Conservation (phyloP, 2,329 filamentous ascomycete species). For the Claviceps sp. region DNA sequence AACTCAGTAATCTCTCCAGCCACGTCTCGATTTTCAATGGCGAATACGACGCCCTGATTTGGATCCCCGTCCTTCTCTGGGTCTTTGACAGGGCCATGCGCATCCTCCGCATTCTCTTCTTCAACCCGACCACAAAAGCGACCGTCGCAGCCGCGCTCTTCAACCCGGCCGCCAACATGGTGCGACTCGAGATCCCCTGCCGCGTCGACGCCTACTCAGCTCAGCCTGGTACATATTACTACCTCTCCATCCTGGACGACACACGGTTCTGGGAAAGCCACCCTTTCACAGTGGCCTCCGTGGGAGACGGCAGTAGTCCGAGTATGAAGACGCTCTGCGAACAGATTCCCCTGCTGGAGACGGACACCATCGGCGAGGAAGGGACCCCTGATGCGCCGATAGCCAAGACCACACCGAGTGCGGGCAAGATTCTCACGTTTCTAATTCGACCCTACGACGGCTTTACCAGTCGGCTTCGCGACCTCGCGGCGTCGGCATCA, state of each 20-base stretch:
- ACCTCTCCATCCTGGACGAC: slow-evolving; percentile 28
- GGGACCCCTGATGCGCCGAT: neutral
- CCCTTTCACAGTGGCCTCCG: slow-evolving; percentile 32
- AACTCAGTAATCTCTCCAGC: slow-evolving; percentile 9
- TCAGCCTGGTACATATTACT: slow-evolving; percentile 30
- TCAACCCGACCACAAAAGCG: slow-evolving; percentile 25
- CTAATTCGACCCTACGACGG: slow-evolving; percentile 32
- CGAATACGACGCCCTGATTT: slow-evolving; percentile 35
- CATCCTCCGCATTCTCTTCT: slow-evolving; percentile 25
- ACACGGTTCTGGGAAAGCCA: slow-evolving; percentile 34
- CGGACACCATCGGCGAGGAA: neutral
- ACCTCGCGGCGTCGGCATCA: slow-evolving; percentile 14
- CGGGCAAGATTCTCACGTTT: slow-evolving; percentile 21
- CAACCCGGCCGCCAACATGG: slow-evolving; percentile 25
- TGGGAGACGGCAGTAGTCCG: slow-evolving; percentile 8
- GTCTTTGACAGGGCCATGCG: slow-evolving; percentile 33
- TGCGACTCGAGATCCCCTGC: slow-evolving; percentile 26
- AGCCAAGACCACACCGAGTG: neutral
- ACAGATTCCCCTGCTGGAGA: slow-evolving; percentile 19
- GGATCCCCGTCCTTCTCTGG: slow-evolving; percentile 36
- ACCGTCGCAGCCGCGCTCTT: slow-evolving; percentile 22
- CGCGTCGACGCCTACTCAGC: slow-evolving; percentile 20
- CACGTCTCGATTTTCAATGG: slow-evolving; percentile 39
- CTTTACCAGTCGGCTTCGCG: slow-evolving; percentile 26
- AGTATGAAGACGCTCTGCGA: slow-evolving; percentile 14